Evolutionary conservation across 208 protist genomes (phyloP), one percentile per base, ranked within the genome.

Genomic region (Leishmania lainsoni): DNA sequence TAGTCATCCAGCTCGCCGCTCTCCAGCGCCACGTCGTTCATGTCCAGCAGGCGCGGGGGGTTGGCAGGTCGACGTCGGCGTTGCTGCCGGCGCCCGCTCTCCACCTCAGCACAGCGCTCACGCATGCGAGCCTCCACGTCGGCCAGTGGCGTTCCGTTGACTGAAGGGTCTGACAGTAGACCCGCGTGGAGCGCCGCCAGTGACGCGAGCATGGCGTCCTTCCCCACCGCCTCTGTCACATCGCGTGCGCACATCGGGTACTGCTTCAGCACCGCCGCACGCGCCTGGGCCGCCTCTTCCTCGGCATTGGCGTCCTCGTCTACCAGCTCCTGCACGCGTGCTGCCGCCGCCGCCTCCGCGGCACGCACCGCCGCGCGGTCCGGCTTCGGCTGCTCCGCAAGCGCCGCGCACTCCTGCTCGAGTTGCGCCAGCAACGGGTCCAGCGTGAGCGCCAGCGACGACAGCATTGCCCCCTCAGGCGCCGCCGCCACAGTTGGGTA

Each of bases 221-320:
- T 78, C 48, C 66, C 83, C 9, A 91, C 85, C 29, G 81, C 88
- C 81, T 88, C 83, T 29, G 86, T 88, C 29, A 91, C 75, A 58
- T 90, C 89, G 20, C 87, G 76, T 22, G 87, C 77, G 77, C 87
- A 90, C 85, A 90, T 91, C 29, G 87, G 87, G 78, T 91, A 93
- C 73, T 73, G 58, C 29, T 66, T 69, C 39, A 81, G 72, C 69
- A 88, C 72, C 5, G 48, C 69, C 20, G 51, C 48, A 54, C 87
- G 85, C 26, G 85, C 76, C n/a, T 54, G 17, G 51, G 81, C 78
- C 20, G 87, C 68, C 73, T 87, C 78, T 26, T 10, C n/a, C 72
- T 89, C 89, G 69, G 84, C 75, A 10, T 29, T 48, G 6, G 66
- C 66, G 63, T 92, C 87, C 29, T 87, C 85, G 12, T 74, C 74